Base-by-base conservation (phyloP, 108 stramenopile species). In the Cyclotella cryptica region DNA sequence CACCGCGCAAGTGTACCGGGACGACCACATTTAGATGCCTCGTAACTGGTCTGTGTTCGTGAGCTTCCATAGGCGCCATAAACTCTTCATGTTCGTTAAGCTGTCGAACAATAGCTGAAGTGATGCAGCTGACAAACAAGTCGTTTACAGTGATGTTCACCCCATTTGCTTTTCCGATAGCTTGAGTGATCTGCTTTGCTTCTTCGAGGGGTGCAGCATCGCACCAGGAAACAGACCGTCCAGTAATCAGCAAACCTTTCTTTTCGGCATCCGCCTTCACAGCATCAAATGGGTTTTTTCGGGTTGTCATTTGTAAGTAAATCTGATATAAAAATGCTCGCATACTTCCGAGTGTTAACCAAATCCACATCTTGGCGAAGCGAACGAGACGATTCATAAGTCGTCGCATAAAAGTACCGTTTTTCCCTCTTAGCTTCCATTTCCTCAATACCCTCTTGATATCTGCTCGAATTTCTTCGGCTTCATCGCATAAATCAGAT, bases 1-100 rank as follows among this genome's bases (percentile, higher is more conserved):
- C 95, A 27, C 95, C 95, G 11, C 83, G 52, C 46, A 96, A 75
- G 70, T 96, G 95, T 4, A 94, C 93, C 3, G 95, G 95, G 21
- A 94, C 77, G 49, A 88, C 88, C 10, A 92, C 78, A 69, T 92
- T 92, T 51, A 94, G 86, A 29, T 46, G 59, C 21, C 66, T 74
- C 1, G 60, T 43, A 41, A 58, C 69, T 51, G 27, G 42, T 57
- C 72, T 79, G 26, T 72, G 65, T 43, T 60, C 44, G 46, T 57
- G 66, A 29, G 66, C 41, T 43, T 62, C 41, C 53, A 69, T 58
- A 13, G 66, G 53, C 18, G 66, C 71, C 71, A 73, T 73, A 18
- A 66, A 62, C 60, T 74, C 70, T 26, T 80, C 58, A 51, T 80
- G 90, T 42, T 88, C 85, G 17, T 81, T 58, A 14, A 96, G 74